phyloP scores from a whole-genome alignment of 768 basidiomycete species.

The Boletus fagicola region DNA sequence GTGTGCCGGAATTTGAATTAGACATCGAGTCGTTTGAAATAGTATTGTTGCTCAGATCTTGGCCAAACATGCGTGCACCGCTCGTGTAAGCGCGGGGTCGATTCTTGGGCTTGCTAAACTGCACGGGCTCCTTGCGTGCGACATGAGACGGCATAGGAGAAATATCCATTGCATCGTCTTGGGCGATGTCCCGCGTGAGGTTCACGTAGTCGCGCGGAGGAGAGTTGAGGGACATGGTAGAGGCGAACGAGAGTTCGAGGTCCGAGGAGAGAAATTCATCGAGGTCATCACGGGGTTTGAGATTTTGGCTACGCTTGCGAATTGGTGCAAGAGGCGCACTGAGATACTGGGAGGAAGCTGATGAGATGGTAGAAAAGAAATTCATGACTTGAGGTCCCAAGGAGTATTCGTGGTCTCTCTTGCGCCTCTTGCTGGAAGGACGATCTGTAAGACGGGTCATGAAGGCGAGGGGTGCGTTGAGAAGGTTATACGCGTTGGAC shows the following conservation, averaged over 20 bases:
- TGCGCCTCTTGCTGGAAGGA: conserved; percentile 46
- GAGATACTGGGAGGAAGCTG: conserved; percentile 46
- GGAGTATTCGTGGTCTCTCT: conserved; percentile 35
- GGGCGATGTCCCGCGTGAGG: no score
- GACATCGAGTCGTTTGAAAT: conserved; percentile 35
- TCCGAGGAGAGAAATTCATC: conserved; percentile 74
- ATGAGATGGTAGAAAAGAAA: conserved; percentile 44
- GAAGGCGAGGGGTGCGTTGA: conserved; percentile 32
- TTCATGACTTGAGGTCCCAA: conserved; percentile 48
- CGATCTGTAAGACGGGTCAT: conserved; percentile 43
- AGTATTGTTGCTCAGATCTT: conserved; percentile 63
- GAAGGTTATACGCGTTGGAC: conserved; percentile 7
- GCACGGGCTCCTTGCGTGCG: conserved; percentile 30
- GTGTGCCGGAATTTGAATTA: conserved; percentile 27
- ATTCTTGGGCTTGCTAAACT: conserved; percentile 29
- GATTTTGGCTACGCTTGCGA: conserved; percentile 48
- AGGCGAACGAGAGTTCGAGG: conserved; percentile 79
- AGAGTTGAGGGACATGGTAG: conserved; percentile 76
- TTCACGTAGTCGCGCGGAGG: conserved; percentile 51
- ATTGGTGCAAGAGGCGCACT: conserved; percentile 38
- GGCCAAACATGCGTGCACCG: conserved; percentile 67
- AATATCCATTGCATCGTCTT: conserved; percentile 75
- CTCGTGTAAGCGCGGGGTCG: conserved; percentile 69
- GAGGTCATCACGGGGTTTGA: conserved; percentile 47
- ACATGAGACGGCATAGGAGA: conserved; percentile 57